Evolutionary conservation across 1,284 basidiomycete species (phyloP).

Genomic region (Ganoderma lingzhi): DNA sequence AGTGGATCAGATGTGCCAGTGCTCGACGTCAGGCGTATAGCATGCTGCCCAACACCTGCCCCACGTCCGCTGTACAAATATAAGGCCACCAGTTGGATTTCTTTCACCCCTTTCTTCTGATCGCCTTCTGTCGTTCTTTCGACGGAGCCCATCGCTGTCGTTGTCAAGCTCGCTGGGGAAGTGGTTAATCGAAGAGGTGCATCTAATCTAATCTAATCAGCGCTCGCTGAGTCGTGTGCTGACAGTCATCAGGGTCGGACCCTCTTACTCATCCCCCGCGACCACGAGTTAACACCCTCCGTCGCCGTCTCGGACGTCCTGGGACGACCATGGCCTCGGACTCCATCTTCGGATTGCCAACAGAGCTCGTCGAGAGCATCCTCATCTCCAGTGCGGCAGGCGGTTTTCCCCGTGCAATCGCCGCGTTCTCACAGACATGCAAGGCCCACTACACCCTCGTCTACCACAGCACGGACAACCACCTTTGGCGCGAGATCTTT

Average conservation of each 20-base stretch:
- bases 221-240: background rate
- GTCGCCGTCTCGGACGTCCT: background rate
- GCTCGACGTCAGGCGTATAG: no score
- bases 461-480: conserved; percentile 51
- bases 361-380: conserved; percentile 54
- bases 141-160: background rate
- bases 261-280: background rate
- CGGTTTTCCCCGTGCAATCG: conserved; percentile 46
- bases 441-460: conserved; percentile 48
- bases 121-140: background rate
- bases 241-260: background rate
- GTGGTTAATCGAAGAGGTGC: background rate
- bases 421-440: conserved; percentile 55
- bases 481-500: conserved; percentile 63
- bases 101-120: background rate
- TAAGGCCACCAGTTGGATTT: background rate
- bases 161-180: background rate
- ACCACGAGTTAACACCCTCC: background rate
- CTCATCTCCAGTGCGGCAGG: conserved; percentile 46
- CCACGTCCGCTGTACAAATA: background rate
- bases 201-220: conserved; percentile 23
- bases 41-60: background rate
- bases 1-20: background rate
- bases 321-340: conserved; percentile 1
- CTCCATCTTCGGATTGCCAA: conserved; percentile 38